These are phyloP conservation scores for Trichoderma breve DNA, from an alignment of 2,329 filamentous ascomycete species.

Conservation along the genomic window DNA sequence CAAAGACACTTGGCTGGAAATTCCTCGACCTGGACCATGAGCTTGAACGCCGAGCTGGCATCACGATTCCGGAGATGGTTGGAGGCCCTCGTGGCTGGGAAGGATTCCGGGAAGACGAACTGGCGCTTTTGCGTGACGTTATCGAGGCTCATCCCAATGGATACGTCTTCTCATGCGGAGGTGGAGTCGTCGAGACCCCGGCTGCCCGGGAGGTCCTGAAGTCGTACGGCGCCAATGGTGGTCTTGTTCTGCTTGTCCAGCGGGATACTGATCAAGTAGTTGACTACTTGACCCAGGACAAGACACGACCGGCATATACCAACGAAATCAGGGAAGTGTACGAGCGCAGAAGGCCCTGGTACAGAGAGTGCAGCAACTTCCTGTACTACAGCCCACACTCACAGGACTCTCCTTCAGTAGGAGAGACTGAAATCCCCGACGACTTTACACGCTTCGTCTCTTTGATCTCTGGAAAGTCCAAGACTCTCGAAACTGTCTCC, in stretches of 20 bases:
- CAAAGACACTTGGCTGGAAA: constrained; percentile 68
- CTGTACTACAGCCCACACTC: constrained; percentile 81
- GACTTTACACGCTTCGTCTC: constrained; percentile 42
- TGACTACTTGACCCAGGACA: constrained; percentile 82
- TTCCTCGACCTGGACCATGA: constrained; percentile 87
- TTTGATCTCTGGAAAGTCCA: constrained; percentile 40
- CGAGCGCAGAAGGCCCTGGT: constrained; percentile 83
- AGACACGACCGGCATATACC: constrained; percentile 86
- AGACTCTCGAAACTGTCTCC: constrained; percentile 44
- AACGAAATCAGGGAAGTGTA: constrained; percentile 93
- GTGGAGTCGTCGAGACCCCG: constrained; percentile 84
- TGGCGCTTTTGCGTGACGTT: constrained; percentile 68
- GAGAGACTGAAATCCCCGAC: constrained; percentile 25
- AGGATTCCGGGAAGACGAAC: constrained; percentile 77
- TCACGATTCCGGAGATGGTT: constrained; percentile 84
- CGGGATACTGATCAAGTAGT: constrained; percentile 86
- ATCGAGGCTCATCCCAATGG: constrained; percentile 72
- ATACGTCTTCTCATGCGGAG: constrained; percentile 88
- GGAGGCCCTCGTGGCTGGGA: constrained; percentile 73
- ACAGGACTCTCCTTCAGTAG: constrained; percentile 27
- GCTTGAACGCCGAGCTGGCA: constrained; percentile 70
- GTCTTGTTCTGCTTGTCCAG: constrained; percentile 83
- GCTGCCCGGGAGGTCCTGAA: constrained; percentile 74
- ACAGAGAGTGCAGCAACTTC: constrained; percentile 88
- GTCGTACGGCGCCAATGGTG: constrained; percentile 71